Conservation (phyloP, 176 grass and related monocot species). For the Rhynchospora pubera region DNA sequence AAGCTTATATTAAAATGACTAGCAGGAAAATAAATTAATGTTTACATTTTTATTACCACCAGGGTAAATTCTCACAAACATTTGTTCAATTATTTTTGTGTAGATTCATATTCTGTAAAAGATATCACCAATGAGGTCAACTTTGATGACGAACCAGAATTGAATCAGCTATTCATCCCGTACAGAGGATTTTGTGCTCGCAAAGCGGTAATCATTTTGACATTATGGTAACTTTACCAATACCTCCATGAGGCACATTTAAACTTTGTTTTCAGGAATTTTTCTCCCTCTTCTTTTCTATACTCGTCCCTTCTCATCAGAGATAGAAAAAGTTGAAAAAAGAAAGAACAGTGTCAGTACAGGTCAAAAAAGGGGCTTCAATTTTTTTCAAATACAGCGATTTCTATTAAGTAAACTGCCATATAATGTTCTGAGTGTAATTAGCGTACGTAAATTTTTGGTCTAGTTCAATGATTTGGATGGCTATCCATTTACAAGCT, state of each 20-base stretch:
- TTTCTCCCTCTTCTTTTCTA: not conserved
- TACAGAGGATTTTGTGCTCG: constrained; percentile 83
- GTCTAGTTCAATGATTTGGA: not conserved
- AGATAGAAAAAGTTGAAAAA: not conserved
- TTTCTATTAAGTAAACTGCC: not conserved
- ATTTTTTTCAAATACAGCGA: not conserved
- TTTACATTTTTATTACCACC: not conserved
- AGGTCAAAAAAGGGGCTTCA: not conserved
- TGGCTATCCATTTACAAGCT: not conserved
- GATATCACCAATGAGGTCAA: constrained; percentile 33
- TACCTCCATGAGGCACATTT: not conserved
- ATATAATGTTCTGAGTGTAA: not conserved
- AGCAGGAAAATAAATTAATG: not conserved
- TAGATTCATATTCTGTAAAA: constrained; percentile 27
- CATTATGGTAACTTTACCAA: not conserved
- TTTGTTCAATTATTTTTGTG: constrained; percentile 1
- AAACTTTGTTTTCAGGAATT: not conserved
- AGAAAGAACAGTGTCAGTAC: not conserved
- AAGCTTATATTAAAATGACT: not conserved
- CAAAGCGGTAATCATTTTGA: constrained; percentile 49
- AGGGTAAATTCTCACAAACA: not conserved
- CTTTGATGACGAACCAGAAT: constrained; percentile 50
- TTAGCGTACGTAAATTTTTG: not conserved
- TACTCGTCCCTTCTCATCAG: not conserved
- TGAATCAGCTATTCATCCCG: constrained; percentile 49